Evolutionary conservation across 768 basidiomycete genomes (phyloP).

Genomic region (Leccinum obscurum): DNA sequence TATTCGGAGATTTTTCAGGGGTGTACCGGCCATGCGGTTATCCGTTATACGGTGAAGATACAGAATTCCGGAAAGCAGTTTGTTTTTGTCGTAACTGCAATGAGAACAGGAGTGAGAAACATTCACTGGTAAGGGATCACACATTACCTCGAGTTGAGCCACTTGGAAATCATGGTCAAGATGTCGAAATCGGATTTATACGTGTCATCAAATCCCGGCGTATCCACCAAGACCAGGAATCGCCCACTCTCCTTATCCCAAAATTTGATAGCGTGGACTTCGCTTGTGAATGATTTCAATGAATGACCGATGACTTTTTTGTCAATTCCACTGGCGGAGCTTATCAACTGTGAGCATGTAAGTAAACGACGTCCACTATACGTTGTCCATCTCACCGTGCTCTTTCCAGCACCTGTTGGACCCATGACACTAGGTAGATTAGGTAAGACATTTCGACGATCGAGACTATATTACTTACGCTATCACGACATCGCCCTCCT

Average conservation of each 20-base stretch:
- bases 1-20: constrained; percentile 35
- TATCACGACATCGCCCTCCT: background rate
- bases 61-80: constrained; percentile 35
- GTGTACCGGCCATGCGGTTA: constrained; percentile 36
- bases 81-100: constrained; percentile 10
- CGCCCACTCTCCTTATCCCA: background rate
- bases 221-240: constrained; percentile 12
- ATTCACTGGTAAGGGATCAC: background rate
- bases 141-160: constrained; percentile 16
- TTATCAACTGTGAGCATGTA: background rate
- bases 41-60: constrained; percentile 44
- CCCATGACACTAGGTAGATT: background rate
- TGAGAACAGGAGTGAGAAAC: background rate
- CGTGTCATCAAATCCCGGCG: constrained; percentile 19
- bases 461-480: background rate
- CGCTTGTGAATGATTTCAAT: constrained; percentile 12
- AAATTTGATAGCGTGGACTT: constrained; percentile 10
- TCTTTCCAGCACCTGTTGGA: background rate
- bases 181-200: constrained; percentile 13
- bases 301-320: background rate
- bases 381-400: background rate
- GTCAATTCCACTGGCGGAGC: background rate
- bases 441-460: background rate
- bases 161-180: constrained; percentile 13
- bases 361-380: background rate